Evolutionary conservation across 2,329 filamentous ascomycete genomes (phyloP).

Genomic region (Didymella sp.): DNA sequence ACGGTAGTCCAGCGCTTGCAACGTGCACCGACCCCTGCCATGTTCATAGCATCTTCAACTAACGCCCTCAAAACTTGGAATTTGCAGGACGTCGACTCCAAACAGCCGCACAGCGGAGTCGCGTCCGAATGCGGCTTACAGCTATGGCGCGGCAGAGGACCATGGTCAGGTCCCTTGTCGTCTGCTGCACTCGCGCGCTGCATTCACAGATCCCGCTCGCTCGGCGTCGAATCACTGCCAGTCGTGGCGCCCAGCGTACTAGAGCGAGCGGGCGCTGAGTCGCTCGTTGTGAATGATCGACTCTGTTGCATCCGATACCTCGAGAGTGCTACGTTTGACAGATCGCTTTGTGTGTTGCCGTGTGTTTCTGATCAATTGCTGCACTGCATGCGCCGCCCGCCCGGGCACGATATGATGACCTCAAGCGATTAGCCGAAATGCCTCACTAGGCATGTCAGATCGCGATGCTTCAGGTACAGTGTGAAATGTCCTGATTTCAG

Average conservation of each 20-base stretch:
- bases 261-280: slow-evolving; percentile 8
- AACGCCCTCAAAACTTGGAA: slow-evolving; percentile 35
- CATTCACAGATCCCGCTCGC: slow-evolving; percentile 21
- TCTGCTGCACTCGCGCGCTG: slow-evolving; percentile 21
- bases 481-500: slow-evolving; percentile 5
- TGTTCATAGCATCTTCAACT: slow-evolving; percentile 27
- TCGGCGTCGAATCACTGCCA: slow-evolving; percentile 29
- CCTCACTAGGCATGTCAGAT: slow-evolving; percentile 7
- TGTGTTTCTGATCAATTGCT: slow-evolving; percentile 10
- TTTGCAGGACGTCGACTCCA: slow-evolving; percentile 13
- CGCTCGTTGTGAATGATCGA: slow-evolving; percentile 22
- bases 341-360: slow-evolving; percentile 14
- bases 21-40: slow-evolving; percentile 14
- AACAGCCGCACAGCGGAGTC: slow-evolving; percentile 28
- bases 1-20: slow-evolving; percentile 12
- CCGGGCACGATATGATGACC: neutral
- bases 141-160: slow-evolving; percentile 6
- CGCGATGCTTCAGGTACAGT: slow-evolving; percentile 12
- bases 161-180: slow-evolving; percentile 15
- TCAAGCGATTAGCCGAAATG: slow-evolving; percentile 2
- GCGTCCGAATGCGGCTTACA: slow-evolving; percentile 23
- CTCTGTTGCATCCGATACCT: slow-evolving; percentile 14
- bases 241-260: slow-evolving; percentile 24
- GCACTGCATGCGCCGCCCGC: slow-evolving; percentile 6
- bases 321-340: slow-evolving; percentile 19